Evolutionary conservation across 768 basidiomycete species (phyloP), one percentile per base, ranked within the genome.

Genomic region (Boletus rubropictus): DNA sequence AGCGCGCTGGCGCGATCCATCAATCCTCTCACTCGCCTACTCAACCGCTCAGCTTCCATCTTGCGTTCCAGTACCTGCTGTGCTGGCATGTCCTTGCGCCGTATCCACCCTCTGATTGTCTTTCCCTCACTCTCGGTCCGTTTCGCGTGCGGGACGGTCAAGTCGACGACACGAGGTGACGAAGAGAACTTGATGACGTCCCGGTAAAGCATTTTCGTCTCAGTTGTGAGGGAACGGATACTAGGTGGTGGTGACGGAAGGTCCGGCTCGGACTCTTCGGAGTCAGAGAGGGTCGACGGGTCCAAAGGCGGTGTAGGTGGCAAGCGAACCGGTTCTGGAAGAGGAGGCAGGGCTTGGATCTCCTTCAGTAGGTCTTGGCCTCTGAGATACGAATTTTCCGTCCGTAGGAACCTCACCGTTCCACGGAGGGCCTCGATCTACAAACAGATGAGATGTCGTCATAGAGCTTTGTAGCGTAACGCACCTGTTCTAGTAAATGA

Each of bases 311-410:
- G 87, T 2, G 87, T 86, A 5, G 80, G 74, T 10, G 71, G 52
- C 38, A 81, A 70, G 31, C 65, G 62, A 49, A 72, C 50, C 10
- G 75, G 73, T 40, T 72, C 72, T 4, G 76, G 71, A n/a, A 89
- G 78, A 0, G 72, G 71, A 15, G 86, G 87, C 0, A 98, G 73
- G 6, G 80, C 60, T 52, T 86, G 80, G 46, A 98, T 82, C 56
- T 91, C 88, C 42, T 78, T 76, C 49, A 97, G 80, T 0, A 98
- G 77, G 57, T 94, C 91, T 64, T 91, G 89, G 3, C 92, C 90
- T 62, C 88, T 93, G 68, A 98, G 82, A 62, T 89, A 92, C 3
- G 89, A 79, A 63, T 98, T 98, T 67, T 98, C 94, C 29, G 77
- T 82, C 20, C 94, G 82, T n/a, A 99, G 74, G 80, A 88, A 97